Conservation (phyloP, 441 rosid genomes). For the Hura crepitans region DNA sequence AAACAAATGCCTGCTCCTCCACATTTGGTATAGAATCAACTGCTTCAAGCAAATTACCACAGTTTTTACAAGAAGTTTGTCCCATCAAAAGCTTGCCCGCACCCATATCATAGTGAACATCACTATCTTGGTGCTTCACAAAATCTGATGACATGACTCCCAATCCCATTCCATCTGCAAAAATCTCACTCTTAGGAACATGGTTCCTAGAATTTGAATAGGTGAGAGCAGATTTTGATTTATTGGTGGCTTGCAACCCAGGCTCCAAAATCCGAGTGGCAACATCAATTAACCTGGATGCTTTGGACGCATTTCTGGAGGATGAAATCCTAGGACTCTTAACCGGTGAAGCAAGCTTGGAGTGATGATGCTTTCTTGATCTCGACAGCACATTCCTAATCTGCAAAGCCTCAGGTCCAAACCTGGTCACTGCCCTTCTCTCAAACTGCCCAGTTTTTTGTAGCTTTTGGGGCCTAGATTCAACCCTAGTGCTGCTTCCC, state of each 20-base stretch:
- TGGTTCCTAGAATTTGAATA: conserved; percentile 37
- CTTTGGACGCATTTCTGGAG: conserved; percentile 41
- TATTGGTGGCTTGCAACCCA: conserved; percentile 58
- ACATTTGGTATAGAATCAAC: conserved; percentile 27
- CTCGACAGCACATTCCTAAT: conserved; percentile 63
- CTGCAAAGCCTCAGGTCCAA: conserved; percentile 81
- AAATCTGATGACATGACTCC: conserved; percentile 28
- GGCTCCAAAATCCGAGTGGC: conserved; percentile 87
- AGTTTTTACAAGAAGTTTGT: conserved; percentile 53
- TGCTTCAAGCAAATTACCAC: conserved; percentile 55
- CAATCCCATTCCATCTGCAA: conserved; percentile 22
- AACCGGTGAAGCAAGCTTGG: conserved; percentile 55
- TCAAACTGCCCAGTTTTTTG: conserved; percentile 61
- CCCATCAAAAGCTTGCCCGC: conserved; percentile 26
- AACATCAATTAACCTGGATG: conserved; percentile 69
- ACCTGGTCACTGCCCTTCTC: conserved; percentile 48
- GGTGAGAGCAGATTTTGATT: conserved; percentile 48
- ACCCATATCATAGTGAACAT: conserved; percentile 20
- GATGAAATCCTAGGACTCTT: conserved; percentile 62
- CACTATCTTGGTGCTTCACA: conserved; percentile 18
- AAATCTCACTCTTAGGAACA: conserved; percentile 31
- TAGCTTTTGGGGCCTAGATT: conserved; percentile 75
- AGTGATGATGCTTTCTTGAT: conserved; percentile 55
- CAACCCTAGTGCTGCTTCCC: conserved; percentile 35
- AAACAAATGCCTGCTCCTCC: conserved; percentile 27